These are phyloP conservation scores for Chionographis japonica DNA, from an alignment of 106 monocot genomes.

Conservation along the genomic window DNA sequence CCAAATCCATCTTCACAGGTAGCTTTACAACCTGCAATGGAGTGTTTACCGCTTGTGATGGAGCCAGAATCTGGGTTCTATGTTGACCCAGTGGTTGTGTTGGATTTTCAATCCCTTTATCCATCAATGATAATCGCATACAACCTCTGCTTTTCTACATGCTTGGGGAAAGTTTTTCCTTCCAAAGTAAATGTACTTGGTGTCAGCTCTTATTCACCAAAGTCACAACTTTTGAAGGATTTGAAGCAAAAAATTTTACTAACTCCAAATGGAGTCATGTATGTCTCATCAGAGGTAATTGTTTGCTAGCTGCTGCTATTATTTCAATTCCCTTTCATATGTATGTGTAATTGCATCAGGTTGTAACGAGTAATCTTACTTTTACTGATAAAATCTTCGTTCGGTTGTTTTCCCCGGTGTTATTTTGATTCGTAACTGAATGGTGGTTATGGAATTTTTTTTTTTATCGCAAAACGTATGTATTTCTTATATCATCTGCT, in stretches of 20 bases:
- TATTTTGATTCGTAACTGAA: no score
- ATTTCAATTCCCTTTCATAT: neutral
- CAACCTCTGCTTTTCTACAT: slow-evolving; percentile 86
- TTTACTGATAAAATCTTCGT: no score
- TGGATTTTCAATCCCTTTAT: slow-evolving; percentile 97
- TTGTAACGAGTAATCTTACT: no score
- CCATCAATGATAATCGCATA: slow-evolving; percentile 99
- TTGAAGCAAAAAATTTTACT: slow-evolving; percentile 47
- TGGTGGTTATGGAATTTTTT: no score
- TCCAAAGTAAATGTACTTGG: slow-evolving; percentile 68
- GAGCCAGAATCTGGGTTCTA: slow-evolving; percentile 95
- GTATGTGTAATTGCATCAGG: neutral
- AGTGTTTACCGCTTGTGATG: slow-evolving; percentile 97
- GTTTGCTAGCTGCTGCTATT: neutral
- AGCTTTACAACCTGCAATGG: slow-evolving; percentile 95
- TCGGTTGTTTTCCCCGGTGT: no score
- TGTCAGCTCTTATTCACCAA: slow-evolving; percentile 62
- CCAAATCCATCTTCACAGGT: slow-evolving; percentile 41
- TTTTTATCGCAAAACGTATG: no score
- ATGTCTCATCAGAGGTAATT: slow-evolving; percentile 66
- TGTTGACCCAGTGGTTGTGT: slow-evolving; percentile 82
- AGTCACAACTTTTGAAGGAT: slow-evolving; percentile 46
- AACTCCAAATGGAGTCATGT: slow-evolving; percentile 88
- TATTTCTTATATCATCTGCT: no score
- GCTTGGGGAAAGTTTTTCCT: slow-evolving; percentile 72